Conservation (phyloP, 805 yeast genomes). For the Wickerhamomyces chambardii region DNA sequence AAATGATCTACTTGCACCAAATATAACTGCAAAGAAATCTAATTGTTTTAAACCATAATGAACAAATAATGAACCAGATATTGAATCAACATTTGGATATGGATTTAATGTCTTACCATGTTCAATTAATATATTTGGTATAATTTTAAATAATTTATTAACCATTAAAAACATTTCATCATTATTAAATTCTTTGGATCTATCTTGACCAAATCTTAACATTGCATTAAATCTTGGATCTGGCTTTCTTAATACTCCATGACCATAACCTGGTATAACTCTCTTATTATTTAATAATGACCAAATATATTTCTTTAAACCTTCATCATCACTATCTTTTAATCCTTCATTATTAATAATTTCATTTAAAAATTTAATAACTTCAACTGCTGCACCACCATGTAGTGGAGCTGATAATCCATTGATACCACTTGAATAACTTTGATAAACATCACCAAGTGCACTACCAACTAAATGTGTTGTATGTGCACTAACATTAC, state of each 20-base stretch:
- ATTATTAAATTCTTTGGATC: constrained; percentile 56
- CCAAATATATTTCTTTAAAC: constrained; percentile 73
- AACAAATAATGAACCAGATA: constrained; percentile 78
- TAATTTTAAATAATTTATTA: constrained; percentile 69
- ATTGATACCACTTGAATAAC: constrained; percentile 74
- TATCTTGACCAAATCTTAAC: constrained; percentile 70
- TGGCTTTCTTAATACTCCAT: constrained; percentile 81
- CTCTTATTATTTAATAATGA: constrained; percentile 73
- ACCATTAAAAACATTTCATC: constrained; percentile 66
- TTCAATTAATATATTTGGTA: constrained; percentile 70
- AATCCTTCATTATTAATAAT: constrained; percentile 45
- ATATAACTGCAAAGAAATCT: constrained; percentile 77
- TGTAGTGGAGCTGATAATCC: constrained; percentile 86
- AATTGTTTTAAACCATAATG: constrained; percentile 80
- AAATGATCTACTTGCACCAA: constrained; percentile 81
- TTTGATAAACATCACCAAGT: constrained; percentile 67
- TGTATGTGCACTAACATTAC: constrained; percentile 82
- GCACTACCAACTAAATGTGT: constrained; percentile 84
- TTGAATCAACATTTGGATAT: constrained; percentile 89
- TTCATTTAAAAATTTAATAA: constrained; percentile 69
- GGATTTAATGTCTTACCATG: constrained; percentile 92
- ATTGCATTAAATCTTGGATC: constrained; percentile 86
- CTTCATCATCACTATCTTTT: too few species aligned
- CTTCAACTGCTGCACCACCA: constrained; percentile 87
- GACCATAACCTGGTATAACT: constrained; percentile 86